These are phyloP conservation scores for Epichloe aotearoae DNA, from an alignment of 2,329 filamentous ascomycete genomes.

Conservation along the genomic window DNA sequence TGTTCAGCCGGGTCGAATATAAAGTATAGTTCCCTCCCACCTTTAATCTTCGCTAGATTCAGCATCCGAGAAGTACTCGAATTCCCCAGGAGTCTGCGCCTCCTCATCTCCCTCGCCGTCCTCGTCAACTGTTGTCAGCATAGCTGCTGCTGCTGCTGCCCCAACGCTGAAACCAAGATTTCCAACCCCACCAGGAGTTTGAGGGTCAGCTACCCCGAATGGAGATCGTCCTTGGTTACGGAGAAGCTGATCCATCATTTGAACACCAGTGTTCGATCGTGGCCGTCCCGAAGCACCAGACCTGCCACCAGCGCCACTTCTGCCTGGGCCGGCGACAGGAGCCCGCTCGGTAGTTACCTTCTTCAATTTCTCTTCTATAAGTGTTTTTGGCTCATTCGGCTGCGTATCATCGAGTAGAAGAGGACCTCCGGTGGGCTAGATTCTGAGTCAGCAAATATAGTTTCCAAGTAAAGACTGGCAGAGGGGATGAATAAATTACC, in stretches of 20 bases:
- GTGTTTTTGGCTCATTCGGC: conserved; percentile 62
- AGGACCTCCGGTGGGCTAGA: conserved; percentile 79
- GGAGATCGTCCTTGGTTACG: conserved; percentile 23
- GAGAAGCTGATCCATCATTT: conserved; percentile 30
- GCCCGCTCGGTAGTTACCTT: conserved; percentile 56
- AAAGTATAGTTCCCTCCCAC: not conserved
- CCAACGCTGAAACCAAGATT: conserved; percentile 25
- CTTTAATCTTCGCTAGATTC: conserved; percentile 28
- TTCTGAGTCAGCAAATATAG: conserved; percentile 11
- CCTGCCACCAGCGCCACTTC: conserved; percentile 16
- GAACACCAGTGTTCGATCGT: conserved; percentile 19
- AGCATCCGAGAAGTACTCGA: conserved; percentile 65
- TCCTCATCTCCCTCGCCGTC: conserved; percentile 63
- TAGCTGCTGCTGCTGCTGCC: conserved; percentile 61
- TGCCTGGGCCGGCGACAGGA: conserved; percentile 34
- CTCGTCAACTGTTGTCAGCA: conserved; percentile 79
- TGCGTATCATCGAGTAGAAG: conserved; percentile 79
- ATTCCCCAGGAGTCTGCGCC: conserved; percentile 55
- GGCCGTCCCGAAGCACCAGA: conserved; percentile 18
- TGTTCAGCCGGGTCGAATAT: not conserved
- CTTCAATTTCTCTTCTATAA: conserved; percentile 87
- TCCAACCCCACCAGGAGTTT: conserved; percentile 31
- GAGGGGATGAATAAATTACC: conserved; percentile 35
- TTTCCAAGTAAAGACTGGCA: not conserved
- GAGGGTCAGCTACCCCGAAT: conserved; percentile 17